Conservation (phyloP, 1,139 yeast species). For the Barnettozyma hawaiiensis region DNA sequence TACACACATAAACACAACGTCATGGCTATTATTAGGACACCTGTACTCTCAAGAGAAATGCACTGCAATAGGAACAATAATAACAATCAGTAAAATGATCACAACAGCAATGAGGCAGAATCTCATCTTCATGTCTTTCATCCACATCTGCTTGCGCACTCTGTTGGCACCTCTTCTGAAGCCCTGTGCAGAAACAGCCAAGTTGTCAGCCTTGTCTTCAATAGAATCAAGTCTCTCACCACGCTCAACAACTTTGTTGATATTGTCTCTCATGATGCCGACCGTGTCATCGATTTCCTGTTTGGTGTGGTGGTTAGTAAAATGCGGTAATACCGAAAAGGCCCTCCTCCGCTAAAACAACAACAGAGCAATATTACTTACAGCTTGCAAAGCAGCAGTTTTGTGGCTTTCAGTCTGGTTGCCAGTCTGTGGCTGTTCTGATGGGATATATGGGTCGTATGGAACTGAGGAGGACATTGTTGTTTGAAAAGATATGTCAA, state of each 20-base stretch:
- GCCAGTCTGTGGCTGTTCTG: slow-evolving; percentile 37
- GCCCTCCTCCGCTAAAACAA: not conserved
- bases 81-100: slow-evolving; percentile 76
- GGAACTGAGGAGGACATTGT: slow-evolving; percentile 80
- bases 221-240: slow-evolving; percentile 92
- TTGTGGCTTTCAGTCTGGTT: slow-evolving; percentile 45
- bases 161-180: slow-evolving; percentile 96
- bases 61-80: slow-evolving; percentile 91
- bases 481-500: slow-evolving; percentile 1
- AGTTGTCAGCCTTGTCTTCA: slow-evolving; percentile 90
- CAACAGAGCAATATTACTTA: slow-evolving; percentile 33
- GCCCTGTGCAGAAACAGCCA: slow-evolving; percentile 91
- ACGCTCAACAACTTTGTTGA: slow-evolving; percentile 89
- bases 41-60: slow-evolving; percentile 49
- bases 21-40: not conserved
- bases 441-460: slow-evolving; percentile 85
- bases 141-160: slow-evolving; percentile 99
- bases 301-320: slow-evolving; percentile 20
- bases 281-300: slow-evolving; percentile 95
- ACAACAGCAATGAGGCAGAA: slow-evolving; percentile 81
- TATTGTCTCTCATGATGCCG: slow-evolving; percentile 96
- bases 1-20: no score
- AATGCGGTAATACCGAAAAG: slow-evolving; percentile 1
- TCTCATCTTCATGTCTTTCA: slow-evolving; percentile 97
- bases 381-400: slow-evolving; percentile 84